A percentile compares a stretch with the other conserved stretches of the same genome.
These are phyloP conservation scores for Chenopodium album DNA, from an alignment of 148 eudicot genomes.

Conservation along the genomic window DNA sequence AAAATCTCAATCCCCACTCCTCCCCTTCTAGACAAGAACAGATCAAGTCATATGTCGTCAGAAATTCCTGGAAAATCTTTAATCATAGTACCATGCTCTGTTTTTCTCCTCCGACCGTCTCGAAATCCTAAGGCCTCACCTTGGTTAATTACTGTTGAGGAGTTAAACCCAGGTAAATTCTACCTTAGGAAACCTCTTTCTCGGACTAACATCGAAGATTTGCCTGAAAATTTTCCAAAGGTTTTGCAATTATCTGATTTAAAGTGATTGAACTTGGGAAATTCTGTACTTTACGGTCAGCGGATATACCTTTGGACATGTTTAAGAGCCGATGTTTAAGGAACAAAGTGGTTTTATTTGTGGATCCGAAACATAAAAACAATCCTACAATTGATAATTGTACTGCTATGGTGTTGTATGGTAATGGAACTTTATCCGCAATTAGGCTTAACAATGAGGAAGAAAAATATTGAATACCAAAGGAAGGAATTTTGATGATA, in stretches of 20 bases:
- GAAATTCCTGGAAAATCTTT: too few species aligned
- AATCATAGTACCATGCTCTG: neutral
- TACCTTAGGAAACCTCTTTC: neutral
- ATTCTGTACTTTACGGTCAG: too few species aligned
- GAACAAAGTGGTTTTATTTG: neutral
- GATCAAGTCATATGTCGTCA: too few species aligned
- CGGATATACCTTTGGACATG: too few species aligned
- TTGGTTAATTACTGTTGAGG: constrained; percentile 11
- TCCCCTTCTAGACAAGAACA: too few species aligned
- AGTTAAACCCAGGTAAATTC: constrained; percentile 10
- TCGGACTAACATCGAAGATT: neutral
- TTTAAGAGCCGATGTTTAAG: too few species aligned
- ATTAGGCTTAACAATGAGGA: too few species aligned
- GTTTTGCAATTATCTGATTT: neutral
- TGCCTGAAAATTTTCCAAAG: neutral
- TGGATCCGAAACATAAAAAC: neutral
- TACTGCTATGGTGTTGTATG: neutral
- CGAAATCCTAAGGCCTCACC: neutral
- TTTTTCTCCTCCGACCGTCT: neutral
- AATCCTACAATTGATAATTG: neutral
- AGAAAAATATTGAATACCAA: too few species aligned
- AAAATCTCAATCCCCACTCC: neutral
- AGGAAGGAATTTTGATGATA: constrained; percentile 5
- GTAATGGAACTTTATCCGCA: too few species aligned
- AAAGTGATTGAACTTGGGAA: neutral